Evolutionary conservation across 2,329 filamentous ascomycete genomes (phyloP).

Genomic region (Trichoderma atroviride): DNA sequence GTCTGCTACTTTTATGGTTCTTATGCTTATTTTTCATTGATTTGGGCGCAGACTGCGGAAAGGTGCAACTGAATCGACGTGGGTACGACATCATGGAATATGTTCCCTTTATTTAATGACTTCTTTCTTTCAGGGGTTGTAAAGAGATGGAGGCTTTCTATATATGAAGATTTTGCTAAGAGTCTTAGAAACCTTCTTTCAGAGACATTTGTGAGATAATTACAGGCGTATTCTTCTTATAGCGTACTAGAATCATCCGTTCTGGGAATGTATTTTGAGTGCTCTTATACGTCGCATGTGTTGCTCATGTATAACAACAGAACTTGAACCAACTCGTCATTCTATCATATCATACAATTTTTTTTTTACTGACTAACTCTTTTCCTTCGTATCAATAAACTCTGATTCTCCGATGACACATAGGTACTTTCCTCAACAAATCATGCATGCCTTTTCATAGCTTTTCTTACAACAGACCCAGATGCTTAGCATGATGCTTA

Average conservation of each 20-base stretch:
- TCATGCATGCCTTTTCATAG: not conserved
- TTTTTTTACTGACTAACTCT: not conserved
- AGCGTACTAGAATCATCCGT: not conserved
- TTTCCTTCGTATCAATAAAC: not conserved
- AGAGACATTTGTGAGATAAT: not conserved
- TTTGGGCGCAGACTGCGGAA: constrained; percentile 9
- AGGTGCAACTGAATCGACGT: not conserved
- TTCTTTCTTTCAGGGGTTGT: not conserved
- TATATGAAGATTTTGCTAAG: not conserved
- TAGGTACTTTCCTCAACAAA: not conserved
- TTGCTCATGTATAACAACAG: not conserved
- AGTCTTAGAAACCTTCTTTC: not conserved
- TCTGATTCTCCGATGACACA: not conserved
- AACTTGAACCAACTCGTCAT: not conserved
- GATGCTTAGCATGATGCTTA: constrained; percentile 84
- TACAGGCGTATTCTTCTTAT: not conserved
- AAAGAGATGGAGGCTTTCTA: not conserved
- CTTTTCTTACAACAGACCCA: constrained; percentile 47
- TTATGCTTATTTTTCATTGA: not conserved
- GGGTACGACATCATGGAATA: constrained; percentile 17
- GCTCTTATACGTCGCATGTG: not conserved
- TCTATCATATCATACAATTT: not conserved
- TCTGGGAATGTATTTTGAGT: not conserved
- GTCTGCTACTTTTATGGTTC: not conserved
- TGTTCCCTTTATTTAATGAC: not conserved